Percentiles rank a stretch among this genome's conserved stretches.
These are phyloP conservation scores for Dillenia suffruticosa DNA, from an alignment of 164 flowering plant genomes.

Conservation along the genomic window DNA sequence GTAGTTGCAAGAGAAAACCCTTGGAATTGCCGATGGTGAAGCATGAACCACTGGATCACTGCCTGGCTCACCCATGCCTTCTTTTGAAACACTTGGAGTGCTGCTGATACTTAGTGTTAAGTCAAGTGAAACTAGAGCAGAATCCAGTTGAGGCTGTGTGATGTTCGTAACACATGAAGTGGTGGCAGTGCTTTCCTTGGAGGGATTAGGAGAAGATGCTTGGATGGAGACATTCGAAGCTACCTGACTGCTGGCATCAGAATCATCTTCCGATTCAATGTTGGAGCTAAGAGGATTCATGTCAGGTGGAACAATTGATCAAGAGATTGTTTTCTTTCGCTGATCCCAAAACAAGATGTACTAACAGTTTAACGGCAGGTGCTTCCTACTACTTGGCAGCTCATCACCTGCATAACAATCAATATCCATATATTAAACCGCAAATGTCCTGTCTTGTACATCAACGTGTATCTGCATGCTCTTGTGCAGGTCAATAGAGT, in stretches of 20 bases:
- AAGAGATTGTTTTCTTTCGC: not conserved
- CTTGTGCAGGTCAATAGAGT: too few species aligned
- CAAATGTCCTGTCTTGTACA: too few species aligned
- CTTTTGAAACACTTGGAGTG: conserved; percentile 18
- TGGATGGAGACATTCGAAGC: conserved; percentile 50
- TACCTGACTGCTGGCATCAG: conserved; percentile 53
- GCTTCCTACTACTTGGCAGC: conserved; percentile 4
- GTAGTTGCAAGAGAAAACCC: conserved; percentile 84
- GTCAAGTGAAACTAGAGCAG: conserved; percentile 44
- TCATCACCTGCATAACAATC: conserved; percentile 12
- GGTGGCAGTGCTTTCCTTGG: conserved; percentile 19
- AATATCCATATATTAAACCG: too few species aligned
- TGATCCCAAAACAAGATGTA: not conserved
- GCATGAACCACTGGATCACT: conserved; percentile 20
- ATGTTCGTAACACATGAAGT: conserved; percentile 26
- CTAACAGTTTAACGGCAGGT: not conserved
- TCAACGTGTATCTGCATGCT: too few species aligned
- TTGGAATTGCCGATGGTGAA: conserved; percentile 27
- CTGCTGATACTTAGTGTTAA: conserved; percentile 39
- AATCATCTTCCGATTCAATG: conserved; percentile 54
- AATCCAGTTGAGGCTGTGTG: conserved; percentile 15
- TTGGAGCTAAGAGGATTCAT: conserved; percentile 36
- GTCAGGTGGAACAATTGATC: not conserved
- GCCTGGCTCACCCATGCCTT: conserved; percentile 29
- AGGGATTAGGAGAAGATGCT: conserved; percentile 30